These are phyloP conservation scores for Xylaria multiplex DNA, from an alignment of 2,329 filamentous ascomycete species.

Conservation along the genomic window DNA sequence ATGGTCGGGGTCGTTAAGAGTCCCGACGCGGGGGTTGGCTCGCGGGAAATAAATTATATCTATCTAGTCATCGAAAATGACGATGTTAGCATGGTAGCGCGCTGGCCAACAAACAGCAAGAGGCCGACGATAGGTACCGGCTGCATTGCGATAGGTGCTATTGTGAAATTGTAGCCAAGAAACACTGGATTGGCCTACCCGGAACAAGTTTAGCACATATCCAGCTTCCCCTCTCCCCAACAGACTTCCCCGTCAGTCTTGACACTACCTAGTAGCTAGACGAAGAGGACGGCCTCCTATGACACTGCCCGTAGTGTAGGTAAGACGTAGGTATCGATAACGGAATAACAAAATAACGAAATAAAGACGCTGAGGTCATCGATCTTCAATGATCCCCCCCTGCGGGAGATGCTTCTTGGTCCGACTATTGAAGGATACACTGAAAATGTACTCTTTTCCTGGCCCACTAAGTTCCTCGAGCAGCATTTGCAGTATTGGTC, in stretches of 20 bases:
- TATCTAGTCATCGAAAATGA: slow-evolving; percentile 33
- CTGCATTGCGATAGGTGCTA: slow-evolving; percentile 15
- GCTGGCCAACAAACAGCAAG: slow-evolving; percentile 14
- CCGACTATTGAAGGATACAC: not conserved
- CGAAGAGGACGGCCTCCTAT: not conserved
- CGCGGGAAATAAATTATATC: slow-evolving; percentile 26
- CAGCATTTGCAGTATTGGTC: too few relatives aligned
- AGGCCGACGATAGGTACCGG: slow-evolving; percentile 7
- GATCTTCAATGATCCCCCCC: slow-evolving; percentile 1
- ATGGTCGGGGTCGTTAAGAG: slow-evolving; percentile 21
- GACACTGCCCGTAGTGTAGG: slow-evolving; percentile 1
- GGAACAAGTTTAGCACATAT: slow-evolving; percentile 29
- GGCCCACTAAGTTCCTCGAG: not conserved
- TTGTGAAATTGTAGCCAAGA: slow-evolving; percentile 4
- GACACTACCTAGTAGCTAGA: not conserved
- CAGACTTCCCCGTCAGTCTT: not conserved
- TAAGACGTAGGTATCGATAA: slow-evolving; percentile 7
- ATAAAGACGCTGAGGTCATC: slow-evolving; percentile 30
- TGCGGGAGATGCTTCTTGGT: slow-evolving; percentile 4
- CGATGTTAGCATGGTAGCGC: slow-evolving; percentile 18
- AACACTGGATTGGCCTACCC: slow-evolving; percentile 15
- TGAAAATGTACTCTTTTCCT: not conserved
- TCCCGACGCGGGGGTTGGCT: slow-evolving; percentile 20
- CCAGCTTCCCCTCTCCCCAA: not conserved
- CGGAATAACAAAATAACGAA: not conserved